Evolutionary conservation across 2,329 filamentous ascomycete genomes (phyloP), one percentile per base, ranked within the genome.

Genomic region (Aspergillus fructus): DNA sequence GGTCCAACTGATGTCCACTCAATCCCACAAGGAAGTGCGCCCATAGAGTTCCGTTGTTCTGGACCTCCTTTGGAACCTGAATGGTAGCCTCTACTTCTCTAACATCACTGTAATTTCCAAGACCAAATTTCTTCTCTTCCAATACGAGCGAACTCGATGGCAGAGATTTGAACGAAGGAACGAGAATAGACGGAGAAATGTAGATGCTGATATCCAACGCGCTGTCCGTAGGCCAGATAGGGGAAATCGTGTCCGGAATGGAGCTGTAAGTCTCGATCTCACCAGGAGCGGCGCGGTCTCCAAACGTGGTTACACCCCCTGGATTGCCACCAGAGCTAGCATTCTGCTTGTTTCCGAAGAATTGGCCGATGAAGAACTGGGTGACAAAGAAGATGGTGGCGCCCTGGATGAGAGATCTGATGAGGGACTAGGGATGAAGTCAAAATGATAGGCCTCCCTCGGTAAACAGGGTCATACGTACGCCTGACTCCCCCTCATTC

Each of bases 1-100:
- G 93, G 68, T 97, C 93, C 33, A 96, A 78, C 55, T 84, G 81
- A 58, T 85, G 84, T 53, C 93, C 93, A 9, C 86, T 78, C 63
- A 96, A 84, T 11, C 86, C 91, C 59, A 97, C 80, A 68, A 92
- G 96, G 75, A 97, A 96, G 74, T 99, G 94, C 2, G 90, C 93
- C 87, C 91, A 97, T 9, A 99, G 83, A 1, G 93, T 97, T 34
- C 91, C 92, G 72, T 97, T 97, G 64, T 92, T 83, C 79, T 97
- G 93, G 0, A 96, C 92, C 42, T 85, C 81, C 60, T 81, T 80
- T 3, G 94, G 93, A 4, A 97, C 86, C 3, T 81, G 77, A 70
- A 99, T 91, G 39, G 81, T 87, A 6, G 89, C 90, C 64, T 93
- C 87, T 57, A 93, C 83, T 54, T 88, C 82, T 56, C 94, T 85